Conservation (phyloP, 2,329 filamentous ascomycete genomes). For the Thelonectria olida region DNA sequence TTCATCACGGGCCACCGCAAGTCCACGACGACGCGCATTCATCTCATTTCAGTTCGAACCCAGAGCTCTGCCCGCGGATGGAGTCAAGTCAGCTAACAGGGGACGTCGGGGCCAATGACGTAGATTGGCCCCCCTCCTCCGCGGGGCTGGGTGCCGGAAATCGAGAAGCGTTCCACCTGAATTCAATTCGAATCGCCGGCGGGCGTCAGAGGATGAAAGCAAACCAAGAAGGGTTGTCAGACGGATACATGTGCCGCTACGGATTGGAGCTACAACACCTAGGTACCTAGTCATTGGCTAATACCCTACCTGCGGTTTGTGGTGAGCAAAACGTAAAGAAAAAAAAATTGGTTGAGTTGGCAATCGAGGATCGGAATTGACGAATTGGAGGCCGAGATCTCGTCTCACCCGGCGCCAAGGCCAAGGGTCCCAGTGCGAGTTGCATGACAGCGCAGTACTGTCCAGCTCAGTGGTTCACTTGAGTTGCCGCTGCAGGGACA, state of each 20-base stretch:
- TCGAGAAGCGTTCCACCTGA: background rate
- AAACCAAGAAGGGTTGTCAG: no score
- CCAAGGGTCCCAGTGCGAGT: background rate
- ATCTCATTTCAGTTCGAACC: background rate
- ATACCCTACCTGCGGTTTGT: background rate
- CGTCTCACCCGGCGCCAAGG: no score
- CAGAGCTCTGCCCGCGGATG: background rate
- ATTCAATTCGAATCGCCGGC: no score
- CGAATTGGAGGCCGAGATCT: background rate
- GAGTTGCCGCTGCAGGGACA: background rate
- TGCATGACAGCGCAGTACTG: no score
- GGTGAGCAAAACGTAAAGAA: no score
- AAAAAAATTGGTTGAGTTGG: background rate
- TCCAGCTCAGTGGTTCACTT: background rate
- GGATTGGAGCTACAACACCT: no score
- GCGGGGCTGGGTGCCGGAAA: background rate
- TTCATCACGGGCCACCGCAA: background rate
- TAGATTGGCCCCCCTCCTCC: background rate
- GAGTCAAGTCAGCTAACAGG: no score
- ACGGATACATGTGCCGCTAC: no score
- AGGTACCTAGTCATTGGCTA: background rate
- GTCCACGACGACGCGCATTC: background rate
- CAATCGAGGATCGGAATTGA: background rate
- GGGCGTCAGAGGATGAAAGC: no score
- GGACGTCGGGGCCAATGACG: conserved; percentile 4